phyloP scores from a whole-genome alignment of 1,284 basidiomycete species.

The Cutaneotrichosporon curvatum region DNA sequence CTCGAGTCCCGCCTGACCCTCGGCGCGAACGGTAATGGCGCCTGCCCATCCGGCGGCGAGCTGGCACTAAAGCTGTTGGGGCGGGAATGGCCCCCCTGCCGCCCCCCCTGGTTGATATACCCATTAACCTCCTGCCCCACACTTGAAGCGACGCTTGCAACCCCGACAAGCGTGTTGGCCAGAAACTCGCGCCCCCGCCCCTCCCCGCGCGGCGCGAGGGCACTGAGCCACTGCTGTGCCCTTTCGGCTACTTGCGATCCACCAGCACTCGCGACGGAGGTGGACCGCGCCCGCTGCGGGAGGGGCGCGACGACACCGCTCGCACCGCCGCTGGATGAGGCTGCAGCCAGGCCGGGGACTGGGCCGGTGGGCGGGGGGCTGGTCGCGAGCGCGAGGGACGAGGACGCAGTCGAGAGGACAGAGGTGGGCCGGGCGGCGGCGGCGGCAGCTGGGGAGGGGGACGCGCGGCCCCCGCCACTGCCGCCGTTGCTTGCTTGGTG shows the following conservation, averaged over 20 bases:
- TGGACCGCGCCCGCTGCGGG: constrained; percentile 5
- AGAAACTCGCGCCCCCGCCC: constrained; percentile 38
- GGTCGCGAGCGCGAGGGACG: no score
- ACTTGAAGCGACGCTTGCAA: constrained; percentile 34
- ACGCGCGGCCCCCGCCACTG: no score
- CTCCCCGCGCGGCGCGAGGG: constrained; percentile 40
- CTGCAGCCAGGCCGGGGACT: neutral
- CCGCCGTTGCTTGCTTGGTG: neutral
- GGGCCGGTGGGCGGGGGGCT: neutral
- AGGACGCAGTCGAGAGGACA: no score
- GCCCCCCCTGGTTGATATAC: constrained; percentile 6
- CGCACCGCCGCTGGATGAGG: neutral
- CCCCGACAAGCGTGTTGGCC: constrained; percentile 31
- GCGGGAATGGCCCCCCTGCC: neutral
- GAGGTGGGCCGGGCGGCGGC: no score
- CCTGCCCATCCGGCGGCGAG: constrained; percentile 7
- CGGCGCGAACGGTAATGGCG: neutral
- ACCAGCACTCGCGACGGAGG: constrained; percentile 5
- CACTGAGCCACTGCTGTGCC: constrained; percentile 38
- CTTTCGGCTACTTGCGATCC: constrained; percentile 23
- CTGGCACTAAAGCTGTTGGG: constrained; percentile 9
- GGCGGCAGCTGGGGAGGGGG: no score
- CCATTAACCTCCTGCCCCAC: constrained; percentile 19
- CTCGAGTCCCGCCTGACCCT: constrained; percentile 5
- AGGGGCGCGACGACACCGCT: neutral